Evolutionary conservation across 768 basidiomycete genomes (phyloP), one percentile per base, ranked within the genome.

Genomic region (Termitomyces sp.): DNA sequence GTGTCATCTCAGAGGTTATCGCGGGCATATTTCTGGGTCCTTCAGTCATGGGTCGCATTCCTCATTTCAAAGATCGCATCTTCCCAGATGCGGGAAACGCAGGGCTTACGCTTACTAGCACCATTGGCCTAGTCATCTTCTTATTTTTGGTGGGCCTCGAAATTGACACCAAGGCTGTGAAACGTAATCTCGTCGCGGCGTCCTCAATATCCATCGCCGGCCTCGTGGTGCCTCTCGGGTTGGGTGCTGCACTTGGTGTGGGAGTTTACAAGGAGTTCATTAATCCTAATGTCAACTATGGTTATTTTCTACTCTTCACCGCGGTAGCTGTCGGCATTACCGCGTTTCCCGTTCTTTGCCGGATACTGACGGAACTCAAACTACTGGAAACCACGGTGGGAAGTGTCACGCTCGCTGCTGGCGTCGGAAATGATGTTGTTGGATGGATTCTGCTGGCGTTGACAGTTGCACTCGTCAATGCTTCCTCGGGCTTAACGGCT

Each of bases 1-100:
- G 87, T 20, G 95, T 98, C 59, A 94, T 97, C 51, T 87, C 94
- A 51, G 95, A 98, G 70, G 89, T 97, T 61, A 83, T 98, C 56
- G 93, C 87, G 0, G 96, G 96, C 20, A 86, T 98, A 62, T 67
- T 98, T 27, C 79, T 98, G 15, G 95, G 94, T 42, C 85, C 85
- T 1, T 78, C 83, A 0, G 82, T 89, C 11, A 84, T 92, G 81
- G 92, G 92, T 4, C 84, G 84, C 20, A 92, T 94, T 55, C 92
- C 90, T 0, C 69, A 77, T 37, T 96, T 94, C 74, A 77, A 72
- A n/a, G 49, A 71, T 13, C 67, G 71, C 30, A 87, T 91, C 60
- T 90, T 89, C 69, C 87, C 87, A 0, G 47, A 65, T 0, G 66
- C 55, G 6, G 80, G 80, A 7, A 74, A 82, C 64, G 72, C 84